phyloP scores from a whole-genome alignment of 495 filamentous ascomycete genomes.

The Talaromyces borbonicus region DNA sequence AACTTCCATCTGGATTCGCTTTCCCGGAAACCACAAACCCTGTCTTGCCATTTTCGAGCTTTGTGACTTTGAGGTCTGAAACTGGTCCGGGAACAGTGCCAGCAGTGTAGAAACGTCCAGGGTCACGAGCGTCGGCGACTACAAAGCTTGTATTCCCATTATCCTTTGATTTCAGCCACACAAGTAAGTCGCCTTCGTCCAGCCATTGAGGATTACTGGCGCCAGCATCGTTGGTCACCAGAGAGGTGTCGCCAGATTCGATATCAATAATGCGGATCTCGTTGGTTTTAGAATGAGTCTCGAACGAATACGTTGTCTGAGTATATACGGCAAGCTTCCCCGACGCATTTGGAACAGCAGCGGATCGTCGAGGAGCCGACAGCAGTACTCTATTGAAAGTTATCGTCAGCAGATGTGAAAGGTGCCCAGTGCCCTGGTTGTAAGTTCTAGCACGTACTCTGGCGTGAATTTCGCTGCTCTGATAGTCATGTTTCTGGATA shows the following conservation, averaged over 20 bases:
- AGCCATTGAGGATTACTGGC: constrained; percentile 72
- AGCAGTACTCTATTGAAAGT: constrained; percentile 54
- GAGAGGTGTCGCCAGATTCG: constrained; percentile 50
- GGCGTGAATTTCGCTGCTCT: constrained; percentile 63
- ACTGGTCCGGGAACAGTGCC: constrained; percentile 56
- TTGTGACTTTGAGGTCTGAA: constrained; percentile 63
- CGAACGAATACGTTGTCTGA: constrained; percentile 73
- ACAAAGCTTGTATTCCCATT: constrained; percentile 59
- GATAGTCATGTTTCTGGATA: constrained; percentile 45
- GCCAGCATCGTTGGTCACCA: constrained; percentile 53
- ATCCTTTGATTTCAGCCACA: constrained; percentile 56
- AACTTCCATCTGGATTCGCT: constrained; percentile 43
- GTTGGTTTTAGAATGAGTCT: constrained; percentile 60
- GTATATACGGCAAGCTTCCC: constrained; percentile 65
- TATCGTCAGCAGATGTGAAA: constrained; percentile 8
- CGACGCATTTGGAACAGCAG: constrained; percentile 62
- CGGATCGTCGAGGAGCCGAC: constrained; percentile 69
- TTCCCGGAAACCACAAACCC: constrained; percentile 61
- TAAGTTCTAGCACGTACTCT: constrained; percentile 32
- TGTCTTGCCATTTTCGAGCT: constrained; percentile 49
- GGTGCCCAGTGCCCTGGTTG: not conserved
- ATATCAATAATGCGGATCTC: constrained; percentile 73
- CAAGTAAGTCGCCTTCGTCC: constrained; percentile 47
- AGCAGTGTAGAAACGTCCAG: constrained; percentile 48
- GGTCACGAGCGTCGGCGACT: constrained; percentile 45